Base-by-base conservation (phyloP, 2,329 filamentous ascomycete genomes). In the Fusarium coffeatum region DNA sequence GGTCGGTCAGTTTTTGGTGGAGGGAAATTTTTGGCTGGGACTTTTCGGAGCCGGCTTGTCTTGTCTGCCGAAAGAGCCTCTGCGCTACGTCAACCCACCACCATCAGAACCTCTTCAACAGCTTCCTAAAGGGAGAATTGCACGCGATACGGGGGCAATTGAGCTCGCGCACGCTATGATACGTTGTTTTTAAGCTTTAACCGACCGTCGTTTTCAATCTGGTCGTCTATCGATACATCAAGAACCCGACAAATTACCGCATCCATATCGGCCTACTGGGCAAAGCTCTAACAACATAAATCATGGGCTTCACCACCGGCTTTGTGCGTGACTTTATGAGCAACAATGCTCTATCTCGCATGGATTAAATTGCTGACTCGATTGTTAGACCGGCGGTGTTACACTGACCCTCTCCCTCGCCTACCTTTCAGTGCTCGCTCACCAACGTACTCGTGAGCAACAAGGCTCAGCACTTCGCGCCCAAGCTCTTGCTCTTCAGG, bases 301-400 rank as follows among this genome's bases (percentile, higher is more conserved):
- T 62, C 72, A 93, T 93, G 91, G 90, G 91, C 77, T 93, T 93
- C 84, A 86, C 88, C 71, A 86, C 89, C 43, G 92, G 92, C 73
- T 92, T 94, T 79, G 92, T 94, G 86, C 69, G 90, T 83, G 47
- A 45, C 23, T n/a, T 30, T 37, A 48, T 25, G 28, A 66, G 41
- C 41, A n/a, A 30, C 40, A 55, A 11, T 22, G 32, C 53, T 41
- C 10, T 34, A 32, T 28, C 20, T 18, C 55, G 47, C 12, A 55
- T 49, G 27, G 16, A 13, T 32, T 18, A 16, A 28, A 20, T 20
- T 51, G 30, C 72, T 67, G 58, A 68, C 41, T 41, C 32, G 16
- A 30, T 41, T 56, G 11, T 34, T 71, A 94, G 92, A 88, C 91
- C 70, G 90, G 92, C 76, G 92, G 92, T 72, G 88, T 93, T 59